Base-by-base conservation (phyloP, 2,329 filamentous ascomycete genomes). In the Rhinocladiella mackenziei region DNA sequence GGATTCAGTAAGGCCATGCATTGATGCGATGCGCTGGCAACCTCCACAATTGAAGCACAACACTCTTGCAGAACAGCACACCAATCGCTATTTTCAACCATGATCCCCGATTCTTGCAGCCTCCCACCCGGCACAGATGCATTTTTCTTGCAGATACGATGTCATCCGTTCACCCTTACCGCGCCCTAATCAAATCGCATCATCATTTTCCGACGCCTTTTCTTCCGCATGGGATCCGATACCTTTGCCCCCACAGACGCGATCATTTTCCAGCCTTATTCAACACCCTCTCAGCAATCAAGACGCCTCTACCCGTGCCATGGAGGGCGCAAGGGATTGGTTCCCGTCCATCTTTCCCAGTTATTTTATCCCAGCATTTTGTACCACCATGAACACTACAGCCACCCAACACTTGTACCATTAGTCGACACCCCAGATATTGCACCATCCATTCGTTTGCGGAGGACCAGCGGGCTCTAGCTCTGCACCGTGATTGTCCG, bases 1-100 rank as follows among this genome's bases (percentile, higher is more conserved):
- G n/a, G n/a, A n/a, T n/a, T n/a, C n/a, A n/a, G n/a, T n/a, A n/a
- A n/a, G n/a, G n/a, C n/a, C n/a, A n/a, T 46, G 45, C 32, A 45
- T 34, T n/a, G 30, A 34, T 15, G 20, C 20, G 43, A 50, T 53
- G 50, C 32, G 50, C 26, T 53, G 50, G 45, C 50, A 50, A n/a
- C 11, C 39, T 47, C 43, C 36, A 36, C 35, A 10, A 18, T 36
- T 30, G 28, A 53, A 50, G 46, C 46, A 53, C 39, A 31, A 53
- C 50, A 53, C 38, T 43, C 39, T 39, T 49, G 45, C 50, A 49
- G 29, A 19, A 33, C n/a, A 38, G 14, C 18, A 28, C 10, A n/a
- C 28, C 35, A 34, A 33, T 37, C 37, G 15, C 20, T 13, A 25
- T 35, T 32, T 35, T 22, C 32, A 22, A 22, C 36, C 7, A 14